phyloP scores from a whole-genome alignment of 257 asterid genomes.

The Scutellaria minor region DNA sequence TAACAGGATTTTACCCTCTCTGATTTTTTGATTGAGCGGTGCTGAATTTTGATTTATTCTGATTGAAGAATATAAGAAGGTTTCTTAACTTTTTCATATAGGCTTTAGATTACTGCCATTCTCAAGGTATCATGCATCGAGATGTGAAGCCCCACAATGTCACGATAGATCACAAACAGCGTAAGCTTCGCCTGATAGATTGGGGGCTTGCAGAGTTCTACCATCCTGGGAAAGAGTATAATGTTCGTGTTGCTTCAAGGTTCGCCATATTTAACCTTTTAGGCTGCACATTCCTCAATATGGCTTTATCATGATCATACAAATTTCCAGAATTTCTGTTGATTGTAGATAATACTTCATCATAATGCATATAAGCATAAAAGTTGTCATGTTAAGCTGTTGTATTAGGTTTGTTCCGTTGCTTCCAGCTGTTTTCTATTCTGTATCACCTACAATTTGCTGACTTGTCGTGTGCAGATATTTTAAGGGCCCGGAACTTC shows the following conservation, averaged over 20 bases:
- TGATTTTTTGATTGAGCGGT: constrained; percentile 8
- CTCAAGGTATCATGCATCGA: constrained; percentile 64
- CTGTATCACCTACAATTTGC: constrained; percentile 1
- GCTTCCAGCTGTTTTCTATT: constrained; percentile 12
- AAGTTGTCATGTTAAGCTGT: background rate
- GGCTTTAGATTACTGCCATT: constrained; percentile 60
- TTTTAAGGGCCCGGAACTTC: constrained; percentile 85
- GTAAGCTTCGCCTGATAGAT: constrained; percentile 55
- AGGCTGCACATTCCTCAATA: background rate
- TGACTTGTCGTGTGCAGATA: constrained; percentile 37
- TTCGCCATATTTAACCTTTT: constrained; percentile 16
- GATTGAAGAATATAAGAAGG: background rate
- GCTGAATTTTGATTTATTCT: background rate
- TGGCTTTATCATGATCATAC: too few species aligned
- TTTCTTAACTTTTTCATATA: constrained; percentile 14
- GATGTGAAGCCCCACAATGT: constrained; percentile 63
- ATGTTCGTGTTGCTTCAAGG: constrained; percentile 60
- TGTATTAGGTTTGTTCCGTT: background rate
- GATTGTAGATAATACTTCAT: background rate
- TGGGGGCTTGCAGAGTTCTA: constrained; percentile 64
- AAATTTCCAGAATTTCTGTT: background rate
- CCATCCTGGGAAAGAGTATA: constrained; percentile 59
- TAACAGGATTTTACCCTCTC: background rate
- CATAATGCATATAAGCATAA: constrained; percentile 7
- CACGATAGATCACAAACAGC: constrained; percentile 53